Evolutionary conservation across 202 grass and related monocot species (phyloP).

Genomic region (Sporobolus alterniflorus): DNA sequence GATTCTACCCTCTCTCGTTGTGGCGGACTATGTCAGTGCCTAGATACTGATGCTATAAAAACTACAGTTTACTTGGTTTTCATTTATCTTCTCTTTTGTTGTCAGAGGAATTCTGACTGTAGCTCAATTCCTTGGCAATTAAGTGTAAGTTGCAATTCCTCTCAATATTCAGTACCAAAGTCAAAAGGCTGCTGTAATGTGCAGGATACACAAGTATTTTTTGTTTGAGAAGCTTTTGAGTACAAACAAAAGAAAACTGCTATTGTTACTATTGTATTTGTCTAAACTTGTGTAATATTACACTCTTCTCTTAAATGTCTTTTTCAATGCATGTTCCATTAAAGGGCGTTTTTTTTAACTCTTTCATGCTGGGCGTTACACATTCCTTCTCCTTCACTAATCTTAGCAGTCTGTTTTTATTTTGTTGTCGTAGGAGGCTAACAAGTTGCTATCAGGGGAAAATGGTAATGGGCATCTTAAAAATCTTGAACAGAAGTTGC

Average conservation of each 20-base stretch:
- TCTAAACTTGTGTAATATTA: neutral
- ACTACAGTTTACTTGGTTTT: neutral
- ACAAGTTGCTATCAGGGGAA: conserved; percentile 69
- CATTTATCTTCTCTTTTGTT: too few species aligned
- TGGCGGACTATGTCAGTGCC: neutral
- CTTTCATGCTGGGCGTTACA: neutral
- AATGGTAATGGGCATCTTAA: conserved; percentile 68
- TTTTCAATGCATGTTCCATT: neutral
- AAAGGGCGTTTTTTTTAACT: neutral
- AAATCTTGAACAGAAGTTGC: conserved; percentile 52
- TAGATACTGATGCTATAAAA: neutral
- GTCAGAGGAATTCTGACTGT: neutral
- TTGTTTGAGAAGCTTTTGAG: neutral
- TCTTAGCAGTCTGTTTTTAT: neutral
- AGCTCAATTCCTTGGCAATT: neutral
- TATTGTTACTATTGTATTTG: neutral
- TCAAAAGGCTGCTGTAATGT: neutral
- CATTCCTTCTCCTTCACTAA: neutral
- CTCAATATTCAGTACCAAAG: neutral
- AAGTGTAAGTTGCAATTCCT: neutral
- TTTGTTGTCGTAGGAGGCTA: conserved; percentile 62
- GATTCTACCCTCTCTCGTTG: neutral
- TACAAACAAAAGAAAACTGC: neutral
- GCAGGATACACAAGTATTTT: neutral
- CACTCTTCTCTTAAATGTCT: neutral